These are phyloP conservation scores for Thozetella sp. DNA, from an alignment of 495 filamentous ascomycete species.

Conservation along the genomic window DNA sequence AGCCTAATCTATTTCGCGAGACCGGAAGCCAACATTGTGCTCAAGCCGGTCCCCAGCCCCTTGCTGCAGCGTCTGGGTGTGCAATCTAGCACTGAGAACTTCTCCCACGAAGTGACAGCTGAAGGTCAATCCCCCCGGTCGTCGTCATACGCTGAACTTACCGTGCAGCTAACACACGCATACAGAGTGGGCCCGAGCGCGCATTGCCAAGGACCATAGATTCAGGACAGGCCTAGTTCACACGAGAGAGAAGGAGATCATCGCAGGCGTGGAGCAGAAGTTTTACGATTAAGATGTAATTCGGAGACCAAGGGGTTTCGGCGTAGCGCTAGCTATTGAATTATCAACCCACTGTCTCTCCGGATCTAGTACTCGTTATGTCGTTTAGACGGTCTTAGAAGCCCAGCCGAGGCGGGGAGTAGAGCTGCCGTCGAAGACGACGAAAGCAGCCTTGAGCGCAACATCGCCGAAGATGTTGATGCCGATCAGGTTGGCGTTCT, in stretches of 20 bases:
- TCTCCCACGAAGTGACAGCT: constrained; percentile 24
- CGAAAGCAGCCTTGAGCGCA: constrained; percentile 79
- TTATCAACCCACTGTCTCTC: no score
- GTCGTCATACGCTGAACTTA: not conserved
- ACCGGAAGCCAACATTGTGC: constrained; percentile 37
- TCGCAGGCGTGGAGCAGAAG: constrained; percentile 29
- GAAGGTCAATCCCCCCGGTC: constrained; percentile 16
- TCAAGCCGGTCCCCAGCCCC: constrained; percentile 44
- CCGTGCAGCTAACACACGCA: constrained; percentile 7
- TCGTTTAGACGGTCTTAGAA: constrained; percentile 33
- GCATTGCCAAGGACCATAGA: constrained; percentile 33
- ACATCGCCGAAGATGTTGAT: constrained; percentile 80
- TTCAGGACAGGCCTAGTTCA: constrained; percentile 26
- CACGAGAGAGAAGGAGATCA: constrained; percentile 29
- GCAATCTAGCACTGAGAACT: constrained; percentile 31
- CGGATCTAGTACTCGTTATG: no score
- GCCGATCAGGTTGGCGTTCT: constrained; percentile 62
- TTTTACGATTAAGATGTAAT: constrained; percentile 35
- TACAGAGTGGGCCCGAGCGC: constrained; percentile 26
- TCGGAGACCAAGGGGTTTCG: no score
- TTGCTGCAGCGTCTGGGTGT: constrained; percentile 47
- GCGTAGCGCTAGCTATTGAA: no score
- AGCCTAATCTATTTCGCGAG: constrained; percentile 50
- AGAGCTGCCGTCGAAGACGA: constrained; percentile 58
- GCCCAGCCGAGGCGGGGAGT: constrained; percentile 63